A percentile compares a stretch with the other conserved stretches of the same genome.
phyloP scores from a whole-genome alignment of 371 early-diverging fungal genomes.

The Apophysomyces ossiformis region DNA sequence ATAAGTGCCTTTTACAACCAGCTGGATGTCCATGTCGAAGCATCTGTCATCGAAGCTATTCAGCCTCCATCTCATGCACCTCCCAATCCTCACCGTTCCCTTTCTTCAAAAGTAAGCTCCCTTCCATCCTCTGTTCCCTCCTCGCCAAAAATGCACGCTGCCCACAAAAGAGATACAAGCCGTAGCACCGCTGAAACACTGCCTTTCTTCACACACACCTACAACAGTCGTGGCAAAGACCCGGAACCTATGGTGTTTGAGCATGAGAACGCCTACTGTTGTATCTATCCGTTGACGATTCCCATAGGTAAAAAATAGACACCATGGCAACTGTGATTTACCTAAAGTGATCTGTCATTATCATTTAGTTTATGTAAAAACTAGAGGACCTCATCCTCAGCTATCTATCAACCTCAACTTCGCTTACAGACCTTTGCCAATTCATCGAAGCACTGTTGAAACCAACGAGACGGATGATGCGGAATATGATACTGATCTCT shows the following conservation, averaged over 20 bases:
- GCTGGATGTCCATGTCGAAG: conserved; percentile 66
- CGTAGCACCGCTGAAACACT: conserved; percentile 37
- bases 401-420: conserved; percentile 55
- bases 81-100: conserved; percentile 26
- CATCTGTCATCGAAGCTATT: conserved; percentile 51
- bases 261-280: conserved; percentile 55
- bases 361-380: conserved; percentile 33
- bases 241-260: conserved; percentile 49
- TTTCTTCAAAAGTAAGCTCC: conserved; percentile 21
- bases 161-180: conserved; percentile 24
- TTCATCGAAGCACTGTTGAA: conserved; percentile 23
- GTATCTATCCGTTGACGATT: conserved; percentile 59
- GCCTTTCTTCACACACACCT: conserved; percentile 60
- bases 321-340: background rate
- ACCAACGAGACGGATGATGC: conserved; percentile 38
- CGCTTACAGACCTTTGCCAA: conserved; percentile 50
- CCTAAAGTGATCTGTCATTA: background rate
- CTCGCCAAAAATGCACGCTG: conserved; percentile 35
- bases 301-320: conserved; percentile 56
- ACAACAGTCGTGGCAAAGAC: conserved; percentile 56
- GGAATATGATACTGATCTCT: conserved; percentile 59
- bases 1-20: conserved; percentile 50
- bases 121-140: conserved; percentile 38
- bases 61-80: conserved; percentile 27
- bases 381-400: conserved; percentile 32